phyloP scores from a whole-genome alignment of 2,329 filamentous ascomycete genomes.

The Xylaria multiplex region DNA sequence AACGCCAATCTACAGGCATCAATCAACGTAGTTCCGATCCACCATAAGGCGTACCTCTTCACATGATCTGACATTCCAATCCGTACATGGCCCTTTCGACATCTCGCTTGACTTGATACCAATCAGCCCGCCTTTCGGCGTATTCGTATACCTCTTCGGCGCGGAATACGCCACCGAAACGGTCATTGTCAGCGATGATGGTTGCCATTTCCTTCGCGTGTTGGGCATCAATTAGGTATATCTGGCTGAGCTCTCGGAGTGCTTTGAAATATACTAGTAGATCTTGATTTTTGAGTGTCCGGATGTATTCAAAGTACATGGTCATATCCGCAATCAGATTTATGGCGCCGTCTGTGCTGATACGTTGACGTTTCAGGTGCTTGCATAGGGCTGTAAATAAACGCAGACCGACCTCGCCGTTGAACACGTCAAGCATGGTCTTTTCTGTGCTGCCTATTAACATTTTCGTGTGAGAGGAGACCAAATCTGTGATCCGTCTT shows the following conservation, averaged over 20 bases:
- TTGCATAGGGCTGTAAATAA: slow-evolving; percentile 94
- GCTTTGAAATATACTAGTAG: slow-evolving; percentile 91
- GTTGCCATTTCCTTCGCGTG: slow-evolving; percentile 95
- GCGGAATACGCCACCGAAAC: slow-evolving; percentile 91
- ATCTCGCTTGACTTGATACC: slow-evolving; percentile 87
- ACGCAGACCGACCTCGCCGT: slow-evolving; percentile 93
- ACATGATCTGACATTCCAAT: slow-evolving; percentile 89
- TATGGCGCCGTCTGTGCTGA: slow-evolving; percentile 88
- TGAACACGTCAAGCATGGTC: slow-evolving; percentile 97
- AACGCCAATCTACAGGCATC: background rate
- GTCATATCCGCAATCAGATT: slow-evolving; percentile 97
- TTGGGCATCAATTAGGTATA: slow-evolving; percentile 87
- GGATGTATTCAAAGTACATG: slow-evolving; percentile 86
- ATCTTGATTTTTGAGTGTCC: slow-evolving; percentile 82
- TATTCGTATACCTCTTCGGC: slow-evolving; percentile 99
- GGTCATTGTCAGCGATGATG: slow-evolving; percentile 89
- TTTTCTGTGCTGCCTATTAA: slow-evolving; percentile 95
- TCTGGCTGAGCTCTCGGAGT: slow-evolving; percentile 90
- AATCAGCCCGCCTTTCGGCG: slow-evolving; percentile 91
- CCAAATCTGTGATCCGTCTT: slow-evolving; percentile 81
- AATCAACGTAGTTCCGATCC: background rate
- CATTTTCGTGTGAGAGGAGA: slow-evolving; percentile 91
- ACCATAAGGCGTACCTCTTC: slow-evolving; percentile 16
- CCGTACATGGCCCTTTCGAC: slow-evolving; percentile 99
- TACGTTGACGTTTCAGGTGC: slow-evolving; percentile 93